phyloP scores from a whole-genome alignment of 2,329 filamentous ascomycete genomes.

The Apiospora phragmitis region DNA sequence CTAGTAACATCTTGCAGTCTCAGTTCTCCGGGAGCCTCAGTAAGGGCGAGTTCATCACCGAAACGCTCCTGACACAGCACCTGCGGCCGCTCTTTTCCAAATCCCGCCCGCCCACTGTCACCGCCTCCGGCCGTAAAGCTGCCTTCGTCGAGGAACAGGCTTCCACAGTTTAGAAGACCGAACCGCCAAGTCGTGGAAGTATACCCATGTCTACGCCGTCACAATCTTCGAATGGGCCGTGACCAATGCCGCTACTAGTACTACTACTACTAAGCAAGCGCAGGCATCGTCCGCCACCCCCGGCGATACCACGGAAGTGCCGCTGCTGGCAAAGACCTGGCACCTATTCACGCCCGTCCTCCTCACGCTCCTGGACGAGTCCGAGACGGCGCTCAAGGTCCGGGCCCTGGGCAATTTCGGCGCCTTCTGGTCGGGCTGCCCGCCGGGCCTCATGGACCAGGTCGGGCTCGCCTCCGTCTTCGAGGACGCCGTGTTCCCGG shows the following conservation, averaged over 20 bases:
- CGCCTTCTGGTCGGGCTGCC: conserved; percentile 56
- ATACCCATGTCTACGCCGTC: conserved; percentile 48
- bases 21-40: conserved; percentile 11
- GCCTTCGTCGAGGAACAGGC: conserved; percentile 42
- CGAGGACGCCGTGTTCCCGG: conserved; percentile 67
- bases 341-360: conserved; percentile 69
- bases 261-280: background rate
- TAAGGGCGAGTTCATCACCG: conserved; percentile 43
- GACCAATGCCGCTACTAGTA: background rate
- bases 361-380: conserved; percentile 68
- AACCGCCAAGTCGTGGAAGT: conserved; percentile 62
- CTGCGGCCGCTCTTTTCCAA: conserved; percentile 68
- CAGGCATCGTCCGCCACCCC: no score
- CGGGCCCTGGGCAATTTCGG: conserved; percentile 57
- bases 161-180: conserved; percentile 37
- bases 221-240: conserved; percentile 65
- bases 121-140: conserved; percentile 56
- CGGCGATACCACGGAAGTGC: background rate
- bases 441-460: conserved; percentile 51
- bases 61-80: conserved; percentile 60
- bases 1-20: conserved; percentile 19
- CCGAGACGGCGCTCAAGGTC: conserved; percentile 50
- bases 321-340: conserved; percentile 58
- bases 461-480: conserved; percentile 70
- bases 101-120: conserved; percentile 53